phyloP scores from a whole-genome alignment of 2,329 filamentous ascomycete species.

The Epichloe typhina region DNA sequence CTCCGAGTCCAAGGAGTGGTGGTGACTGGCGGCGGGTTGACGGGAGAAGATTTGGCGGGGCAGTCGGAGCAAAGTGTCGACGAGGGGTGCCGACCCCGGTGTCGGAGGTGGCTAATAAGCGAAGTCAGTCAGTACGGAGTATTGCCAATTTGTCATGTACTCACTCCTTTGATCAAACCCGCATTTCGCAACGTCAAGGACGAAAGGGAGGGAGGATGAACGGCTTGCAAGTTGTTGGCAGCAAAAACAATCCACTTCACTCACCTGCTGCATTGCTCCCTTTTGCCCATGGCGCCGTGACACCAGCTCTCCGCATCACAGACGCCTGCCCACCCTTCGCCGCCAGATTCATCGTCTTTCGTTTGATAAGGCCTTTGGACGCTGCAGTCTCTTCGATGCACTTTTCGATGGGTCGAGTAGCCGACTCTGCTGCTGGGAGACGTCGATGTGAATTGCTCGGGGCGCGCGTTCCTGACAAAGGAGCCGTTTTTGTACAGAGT shows the following conservation, averaged over 20 bases:
- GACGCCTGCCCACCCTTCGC: background rate
- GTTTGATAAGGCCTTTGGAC: background rate
- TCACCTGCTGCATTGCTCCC: background rate
- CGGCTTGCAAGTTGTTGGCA: no score
- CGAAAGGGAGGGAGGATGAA: no score
- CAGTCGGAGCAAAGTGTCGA: slow-evolving; percentile 1
- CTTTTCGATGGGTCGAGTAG: no score
- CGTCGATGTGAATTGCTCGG: no score
- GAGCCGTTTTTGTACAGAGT: no score
- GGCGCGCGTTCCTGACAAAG: no score
- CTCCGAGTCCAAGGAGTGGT: background rate
- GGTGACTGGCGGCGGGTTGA: slow-evolving; percentile 1
- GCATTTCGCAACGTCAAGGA: no score
- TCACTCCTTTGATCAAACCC: no score
- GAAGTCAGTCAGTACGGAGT: background rate
- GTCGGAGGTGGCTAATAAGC: background rate
- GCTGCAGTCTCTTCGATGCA: background rate
- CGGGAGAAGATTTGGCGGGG: slow-evolving; percentile 6
- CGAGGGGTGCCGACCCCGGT: background rate
- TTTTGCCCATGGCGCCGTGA: background rate
- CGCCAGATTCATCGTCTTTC: background rate
- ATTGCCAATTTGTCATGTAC: background rate
- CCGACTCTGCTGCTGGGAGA: no score
- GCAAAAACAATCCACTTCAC: background rate
- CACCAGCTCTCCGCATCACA: background rate